Evolutionary conservation across 129 eudicot species (phyloP).

Genomic region (Saposhnikovia divaricata): DNA sequence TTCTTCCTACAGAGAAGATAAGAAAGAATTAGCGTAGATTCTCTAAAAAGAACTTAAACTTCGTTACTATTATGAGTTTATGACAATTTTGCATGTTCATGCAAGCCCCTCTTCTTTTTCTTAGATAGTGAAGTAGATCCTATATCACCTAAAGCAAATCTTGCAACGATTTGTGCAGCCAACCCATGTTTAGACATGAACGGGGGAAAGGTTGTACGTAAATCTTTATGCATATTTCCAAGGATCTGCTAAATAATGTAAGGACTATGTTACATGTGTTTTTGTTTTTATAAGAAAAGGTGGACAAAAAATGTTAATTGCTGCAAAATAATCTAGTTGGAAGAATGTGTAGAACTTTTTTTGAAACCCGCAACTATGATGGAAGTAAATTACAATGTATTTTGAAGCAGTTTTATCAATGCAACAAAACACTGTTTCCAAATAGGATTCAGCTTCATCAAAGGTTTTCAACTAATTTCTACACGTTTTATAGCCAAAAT

Average conservation of each 20-base stretch:
- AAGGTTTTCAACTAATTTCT: neutral
- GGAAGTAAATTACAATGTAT: neutral
- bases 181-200: neutral
- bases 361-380: neutral
- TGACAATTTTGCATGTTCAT: neutral
- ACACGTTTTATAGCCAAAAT: neutral
- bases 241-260: neutral
- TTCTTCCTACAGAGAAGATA: conserved; percentile 59
- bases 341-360: neutral
- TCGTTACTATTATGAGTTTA: neutral
- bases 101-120: neutral
- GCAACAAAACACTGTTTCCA: neutral
- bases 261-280: neutral
- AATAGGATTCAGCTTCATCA: neutral
- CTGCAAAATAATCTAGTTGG: neutral
- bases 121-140: neutral
- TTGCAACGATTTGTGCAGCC: neutral
- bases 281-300: too few relatives aligned
- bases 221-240: neutral
- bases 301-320: neutral
- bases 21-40: conserved; percentile 2
- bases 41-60: neutral
- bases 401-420: neutral
- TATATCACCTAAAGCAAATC: neutral
- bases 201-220: neutral